Percentiles rank a stretch among this genome's conserved stretches.
Conservation (phyloP, 192 early-diverging fungal species). For the Coemansia biformis region DNA sequence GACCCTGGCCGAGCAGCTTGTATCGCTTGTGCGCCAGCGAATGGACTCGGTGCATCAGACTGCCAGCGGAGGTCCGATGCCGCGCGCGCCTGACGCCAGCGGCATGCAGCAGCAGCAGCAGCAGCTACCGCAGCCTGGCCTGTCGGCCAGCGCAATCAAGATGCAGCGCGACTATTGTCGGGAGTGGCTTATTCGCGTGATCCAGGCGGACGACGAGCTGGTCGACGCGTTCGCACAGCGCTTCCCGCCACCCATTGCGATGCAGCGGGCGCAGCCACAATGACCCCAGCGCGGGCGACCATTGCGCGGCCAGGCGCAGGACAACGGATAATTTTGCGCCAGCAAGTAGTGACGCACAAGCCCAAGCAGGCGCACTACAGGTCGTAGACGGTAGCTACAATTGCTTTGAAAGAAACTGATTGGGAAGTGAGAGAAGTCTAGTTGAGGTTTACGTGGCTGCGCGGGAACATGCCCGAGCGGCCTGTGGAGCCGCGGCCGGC, state of each 20-base stretch:
- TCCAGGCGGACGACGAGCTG: conserved; percentile 47
- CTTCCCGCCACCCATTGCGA: conserved; percentile 41
- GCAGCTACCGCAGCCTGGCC: neutral
- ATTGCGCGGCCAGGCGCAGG: too few relatives aligned
- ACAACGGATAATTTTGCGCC: too few relatives aligned
- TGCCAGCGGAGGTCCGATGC: neutral
- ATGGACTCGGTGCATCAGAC: conserved; percentile 26
- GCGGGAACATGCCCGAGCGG: conserved; percentile 50
- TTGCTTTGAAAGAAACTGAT: too few relatives aligned
- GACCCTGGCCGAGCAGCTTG: conserved; percentile 47
- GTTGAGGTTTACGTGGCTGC: conserved; percentile 27
- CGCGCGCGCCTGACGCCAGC: neutral
- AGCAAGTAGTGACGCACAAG: too few relatives aligned
- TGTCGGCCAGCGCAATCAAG: conserved; percentile 10
- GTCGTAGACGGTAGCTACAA: too few relatives aligned
- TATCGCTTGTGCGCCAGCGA: conserved; percentile 46
- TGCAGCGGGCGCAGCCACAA: conserved; percentile 2
- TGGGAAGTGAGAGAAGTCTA: too few relatives aligned
- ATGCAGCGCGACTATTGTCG: conserved; percentile 46
- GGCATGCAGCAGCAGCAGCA: conserved; percentile 7
- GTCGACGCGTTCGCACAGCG: conserved; percentile 49
- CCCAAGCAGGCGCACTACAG: too few relatives aligned
- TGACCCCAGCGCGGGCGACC: too few relatives aligned
- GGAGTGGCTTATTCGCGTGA: conserved; percentile 47
- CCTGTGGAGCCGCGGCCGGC: conserved; percentile 38